Percentiles rank a stretch among this genome's conserved stretches.
These are phyloP conservation scores for Xylaria hypoxylon DNA, from an alignment of 2,329 filamentous ascomycete genomes.

Conservation along the genomic window DNA sequence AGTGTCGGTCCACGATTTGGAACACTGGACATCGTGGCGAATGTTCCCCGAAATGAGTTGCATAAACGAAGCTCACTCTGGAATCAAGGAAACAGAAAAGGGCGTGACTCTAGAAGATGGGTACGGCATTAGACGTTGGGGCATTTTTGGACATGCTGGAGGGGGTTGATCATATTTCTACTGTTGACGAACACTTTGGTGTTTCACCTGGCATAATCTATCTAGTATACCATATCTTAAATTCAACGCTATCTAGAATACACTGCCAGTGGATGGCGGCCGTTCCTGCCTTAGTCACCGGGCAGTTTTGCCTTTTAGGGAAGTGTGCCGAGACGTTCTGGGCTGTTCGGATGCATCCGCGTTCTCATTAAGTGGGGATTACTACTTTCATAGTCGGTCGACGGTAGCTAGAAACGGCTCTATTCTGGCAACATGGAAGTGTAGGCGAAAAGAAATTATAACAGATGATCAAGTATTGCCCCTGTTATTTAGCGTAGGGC, in stretches of 20 bases:
- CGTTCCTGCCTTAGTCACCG: not conserved
- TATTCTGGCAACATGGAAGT: not conserved
- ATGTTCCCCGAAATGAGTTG: conserved; percentile 1
- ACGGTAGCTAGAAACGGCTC: not conserved
- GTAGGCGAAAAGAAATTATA: not conserved
- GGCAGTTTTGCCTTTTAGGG: conserved; percentile 4
- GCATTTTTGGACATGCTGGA: conserved; percentile 3
- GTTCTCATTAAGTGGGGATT: not conserved
- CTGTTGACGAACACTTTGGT: not conserved
- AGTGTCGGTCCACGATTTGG: conserved; percentile 29
- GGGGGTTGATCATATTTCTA: not conserved
- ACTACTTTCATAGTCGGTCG: not conserved
- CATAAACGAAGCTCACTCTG: not conserved
- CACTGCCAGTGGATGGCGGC: not conserved
- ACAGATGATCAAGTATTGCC: no score
- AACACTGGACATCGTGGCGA: conserved; percentile 17
- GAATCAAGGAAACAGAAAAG: not conserved
- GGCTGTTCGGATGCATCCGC: conserved; percentile 9
- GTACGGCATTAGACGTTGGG: not conserved
- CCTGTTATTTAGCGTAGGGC: no score
- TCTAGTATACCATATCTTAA: not conserved
- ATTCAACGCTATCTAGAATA: conserved; percentile 1
- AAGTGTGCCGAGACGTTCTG: conserved; percentile 6
- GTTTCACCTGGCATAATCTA: not conserved
- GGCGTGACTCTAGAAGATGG: not conserved